Base-by-base conservation (phyloP, 257 asterid species). In the Solanum chaucha region DNA sequence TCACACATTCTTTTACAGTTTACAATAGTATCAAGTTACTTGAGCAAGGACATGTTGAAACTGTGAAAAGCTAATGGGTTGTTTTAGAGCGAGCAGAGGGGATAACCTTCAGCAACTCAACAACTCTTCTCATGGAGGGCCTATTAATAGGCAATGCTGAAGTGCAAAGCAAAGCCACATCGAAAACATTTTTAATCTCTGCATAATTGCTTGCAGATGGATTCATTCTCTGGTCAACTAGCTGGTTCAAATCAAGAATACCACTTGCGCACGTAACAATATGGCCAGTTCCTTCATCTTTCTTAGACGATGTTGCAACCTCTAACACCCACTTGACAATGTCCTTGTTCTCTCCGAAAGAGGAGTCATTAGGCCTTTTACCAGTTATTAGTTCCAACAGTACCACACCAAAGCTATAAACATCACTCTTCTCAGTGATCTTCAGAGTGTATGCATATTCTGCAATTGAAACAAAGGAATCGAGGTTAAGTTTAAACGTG, bases 101-200 rank as follows among this genome's bases (percentile, higher is more conserved):
- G 28, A 61, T 90, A 34, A 86, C 89, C 88, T 92, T 91, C 86
- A 95, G 92, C 93, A 93, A 51, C 87, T 95, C 98, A 30, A 93
- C 93, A 30, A 94, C 97, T 90, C 91, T 93, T 92, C 96, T 92
- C 98, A 95, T 94, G 88, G 98, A 92, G 10, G 98, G 98, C 87
- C 98, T 91, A 89, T 90, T 89, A 58, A 87, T 71, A 9, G 98
- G 98, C 87, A 90, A 88, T 64, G 91, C 92, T 12, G 95, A 91
- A 35, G 93, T 92, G 87, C 98, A 95, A 22, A 88, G 90, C 72
- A 93, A 86, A 61, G 97, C 96, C 86, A 95, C 94, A 22, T 93
- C 90, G 77, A 95, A 61, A 34, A 93, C 90, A 88, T 74, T 90
- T 89, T 86, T 91, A 85, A 93, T 92, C 89, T 93, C 93, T 22